phyloP scores from a whole-genome alignment of 164 flowering plant genomes.

The Macadamia tetraphylla region DNA sequence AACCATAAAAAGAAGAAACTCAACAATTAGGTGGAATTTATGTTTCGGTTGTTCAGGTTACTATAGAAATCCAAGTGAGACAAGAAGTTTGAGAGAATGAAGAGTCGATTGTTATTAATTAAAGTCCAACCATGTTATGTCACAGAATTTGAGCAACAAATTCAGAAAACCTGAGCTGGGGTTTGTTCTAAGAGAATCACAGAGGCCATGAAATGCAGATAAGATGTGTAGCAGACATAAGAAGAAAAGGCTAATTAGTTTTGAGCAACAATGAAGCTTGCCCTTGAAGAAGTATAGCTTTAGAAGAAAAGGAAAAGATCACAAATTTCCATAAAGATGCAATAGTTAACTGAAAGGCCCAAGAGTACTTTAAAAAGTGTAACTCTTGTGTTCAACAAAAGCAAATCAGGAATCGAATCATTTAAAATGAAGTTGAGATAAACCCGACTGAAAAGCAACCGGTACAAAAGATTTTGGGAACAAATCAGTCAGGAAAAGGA shows the following conservation, averaged over 20 bases:
- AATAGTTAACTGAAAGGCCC: conserved; percentile 10
- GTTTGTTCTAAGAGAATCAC: background rate
- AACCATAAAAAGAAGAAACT: no score
- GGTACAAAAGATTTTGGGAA: no score
- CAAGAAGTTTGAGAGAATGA: background rate
- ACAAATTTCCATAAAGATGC: conserved; percentile 7
- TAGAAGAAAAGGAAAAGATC: conserved; percentile 7
- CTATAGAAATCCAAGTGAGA: conserved; percentile 1
- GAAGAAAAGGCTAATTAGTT: background rate
- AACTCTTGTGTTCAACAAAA: background rate
- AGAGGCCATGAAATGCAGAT: background rate
- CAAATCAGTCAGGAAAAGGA: background rate
- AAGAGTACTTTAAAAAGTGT: conserved; percentile 1
- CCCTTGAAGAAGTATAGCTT: conserved; percentile 8
- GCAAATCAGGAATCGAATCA: background rate
- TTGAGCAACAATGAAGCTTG: background rate
- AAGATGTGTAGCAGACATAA: background rate
- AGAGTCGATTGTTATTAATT: background rate
- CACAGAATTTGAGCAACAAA: background rate
- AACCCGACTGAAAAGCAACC: no score
- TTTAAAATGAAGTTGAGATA: no score
- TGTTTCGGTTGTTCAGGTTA: background rate
- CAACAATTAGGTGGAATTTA: no score
- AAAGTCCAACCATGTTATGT: background rate
- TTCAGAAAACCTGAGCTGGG: background rate